Base-by-base conservation (phyloP, 2,329 filamentous ascomycete genomes). In the Curvularia verruculosa region DNA sequence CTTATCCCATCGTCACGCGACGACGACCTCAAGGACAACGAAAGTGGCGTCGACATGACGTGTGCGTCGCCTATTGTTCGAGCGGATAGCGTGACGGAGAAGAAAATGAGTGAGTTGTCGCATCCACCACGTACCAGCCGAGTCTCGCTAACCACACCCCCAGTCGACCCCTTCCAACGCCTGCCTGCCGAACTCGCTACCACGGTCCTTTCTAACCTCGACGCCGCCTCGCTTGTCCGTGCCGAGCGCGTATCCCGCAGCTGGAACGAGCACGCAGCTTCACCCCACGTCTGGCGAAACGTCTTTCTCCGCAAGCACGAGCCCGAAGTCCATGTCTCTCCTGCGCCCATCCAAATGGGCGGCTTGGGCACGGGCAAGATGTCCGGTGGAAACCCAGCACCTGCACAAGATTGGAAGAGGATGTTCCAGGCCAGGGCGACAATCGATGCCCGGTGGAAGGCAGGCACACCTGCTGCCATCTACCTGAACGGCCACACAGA, bases 401-500 rank as follows among this genome's bases (percentile, higher is more conserved):
- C 74, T 26, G 72, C 69, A 1, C 91, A 90, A 65, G 84, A 96
- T 72, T 99, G 92, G 92, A 91, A 90, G 77, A 85, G 87, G 63
- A 90, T 97, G 73, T 96, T 93, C 75, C 83, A 87, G 66, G 89
- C 90, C 43, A 89, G 91, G 65, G 85, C 88, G 58, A 84, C 89
- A 60, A 83, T 99, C 59, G 89, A 92, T 66, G 81, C 83, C 63
- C 87, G 90, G 61, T 99, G 95, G 95, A 88, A 86, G 67, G 81
- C 87, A 49, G 89, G 90, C 54, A 87, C 88, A 64, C 91, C 92
- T 8, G 88, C 87, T 44, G 89, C 92, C 0, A 87, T 96, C 54
- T 98, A 97, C 75, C 84, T 99, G 21, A 92, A 95, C 68, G 95
- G 95, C 2, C 95, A 99, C 75, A 88, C 88, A 24, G 95, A 99